Evolutionary conservation across 2,329 filamentous ascomycete genomes (phyloP).

Genomic region (Daldinia sp.): DNA sequence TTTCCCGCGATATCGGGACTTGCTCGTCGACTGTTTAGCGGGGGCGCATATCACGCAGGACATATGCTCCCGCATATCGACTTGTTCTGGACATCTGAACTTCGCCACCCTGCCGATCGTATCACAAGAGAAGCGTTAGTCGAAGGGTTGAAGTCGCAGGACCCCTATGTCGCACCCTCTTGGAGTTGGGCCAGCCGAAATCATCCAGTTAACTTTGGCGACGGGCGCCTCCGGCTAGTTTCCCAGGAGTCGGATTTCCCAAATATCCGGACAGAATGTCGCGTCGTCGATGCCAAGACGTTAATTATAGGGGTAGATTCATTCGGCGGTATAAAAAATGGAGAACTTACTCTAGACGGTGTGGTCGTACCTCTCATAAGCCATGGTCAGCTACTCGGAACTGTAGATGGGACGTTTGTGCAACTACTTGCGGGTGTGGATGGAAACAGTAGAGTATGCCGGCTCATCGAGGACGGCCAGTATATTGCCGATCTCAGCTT

Average conservation of each 20-base stretch:
- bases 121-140: neutral
- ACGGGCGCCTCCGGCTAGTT: neutral
- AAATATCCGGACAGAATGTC: neutral
- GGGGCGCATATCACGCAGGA: slow-evolving; percentile 5
- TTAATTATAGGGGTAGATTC: neutral
- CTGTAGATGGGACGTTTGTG: no score
- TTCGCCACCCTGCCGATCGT: neutral
- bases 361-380: neutral
- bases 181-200: slow-evolving; percentile 29
- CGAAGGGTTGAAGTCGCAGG: neutral
- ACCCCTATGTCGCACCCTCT: slow-evolving; percentile 19
- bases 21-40: slow-evolving; percentile 1
- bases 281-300: neutral
- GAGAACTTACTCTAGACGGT: neutral
- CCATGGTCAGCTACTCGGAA: neutral
- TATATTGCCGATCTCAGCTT: slow-evolving; percentile 7
- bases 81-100: neutral
- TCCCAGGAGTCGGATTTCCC: neutral
- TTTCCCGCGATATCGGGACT: slow-evolving; percentile 26
- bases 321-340: neutral
- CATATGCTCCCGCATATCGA: slow-evolving; percentile 10
- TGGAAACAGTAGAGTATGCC: neutral
- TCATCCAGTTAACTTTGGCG: slow-evolving; percentile 11
- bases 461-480: neutral
- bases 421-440: neutral